phyloP scores from a whole-genome alignment of 345 rosid species.

The Camelina neglecta region DNA sequence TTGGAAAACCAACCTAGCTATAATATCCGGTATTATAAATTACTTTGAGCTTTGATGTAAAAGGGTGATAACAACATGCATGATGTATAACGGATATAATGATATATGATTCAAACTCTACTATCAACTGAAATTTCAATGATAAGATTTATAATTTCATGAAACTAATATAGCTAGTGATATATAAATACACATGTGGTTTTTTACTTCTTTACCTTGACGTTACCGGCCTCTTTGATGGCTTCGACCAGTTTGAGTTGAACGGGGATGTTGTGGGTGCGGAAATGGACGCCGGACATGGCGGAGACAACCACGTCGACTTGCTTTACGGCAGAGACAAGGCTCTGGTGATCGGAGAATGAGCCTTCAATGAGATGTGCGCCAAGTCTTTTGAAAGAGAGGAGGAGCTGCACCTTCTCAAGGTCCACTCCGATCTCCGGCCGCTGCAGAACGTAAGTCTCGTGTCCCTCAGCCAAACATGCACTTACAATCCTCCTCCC shows the following conservation, averaged over 20 bases:
- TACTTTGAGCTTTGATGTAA: neutral
- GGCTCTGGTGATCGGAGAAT: constrained; percentile 52
- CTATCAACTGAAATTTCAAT: neutral
- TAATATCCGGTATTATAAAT: neutral
- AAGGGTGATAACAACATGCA: neutral
- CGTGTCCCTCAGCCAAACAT: constrained; percentile 63
- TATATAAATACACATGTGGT: neutral
- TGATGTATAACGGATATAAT: neutral
- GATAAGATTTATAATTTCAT: neutral
- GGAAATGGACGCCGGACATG: constrained; percentile 76
- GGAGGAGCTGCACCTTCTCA: constrained; percentile 66
- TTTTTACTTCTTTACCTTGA: constrained; percentile 52
- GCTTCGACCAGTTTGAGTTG: constrained; percentile 83
- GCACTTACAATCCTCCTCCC: constrained; percentile 78
- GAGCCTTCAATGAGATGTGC: constrained; percentile 62
- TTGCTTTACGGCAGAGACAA: constrained; percentile 53
- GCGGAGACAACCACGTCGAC: constrained; percentile 78
- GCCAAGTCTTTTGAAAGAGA: constrained; percentile 60
- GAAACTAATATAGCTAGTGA: neutral
- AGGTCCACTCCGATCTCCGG: constrained; percentile 63
- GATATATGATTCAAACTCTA: neutral
- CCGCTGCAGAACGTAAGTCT: constrained; percentile 59
- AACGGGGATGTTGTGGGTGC: constrained; percentile 66
- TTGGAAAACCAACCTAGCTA: neutral
- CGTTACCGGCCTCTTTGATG: constrained; percentile 76